Evolutionary conservation across 2,329 filamentous ascomycete species (phyloP), one percentile per base, ranked within the genome.

Genomic region (Pestalotiopsis sp.): DNA sequence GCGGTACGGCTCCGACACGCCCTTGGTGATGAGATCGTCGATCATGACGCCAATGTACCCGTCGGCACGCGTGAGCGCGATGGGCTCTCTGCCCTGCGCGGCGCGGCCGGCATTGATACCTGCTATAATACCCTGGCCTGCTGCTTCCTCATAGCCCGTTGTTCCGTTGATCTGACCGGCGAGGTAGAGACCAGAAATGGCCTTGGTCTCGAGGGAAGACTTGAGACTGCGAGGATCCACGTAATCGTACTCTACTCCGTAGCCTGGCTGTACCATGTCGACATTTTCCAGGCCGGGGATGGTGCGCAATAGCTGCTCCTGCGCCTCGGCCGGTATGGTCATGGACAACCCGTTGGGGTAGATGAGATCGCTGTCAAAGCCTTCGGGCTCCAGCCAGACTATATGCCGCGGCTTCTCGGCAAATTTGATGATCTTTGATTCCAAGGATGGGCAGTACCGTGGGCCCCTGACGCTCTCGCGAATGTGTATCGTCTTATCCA

Each of bases 1-100:
- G 73, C 96, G 90, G 81, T 99, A 99, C 1, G 96, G 96, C 78
- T 99, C 96, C 2, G 93, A 95, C 38, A 99, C 96, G 62, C 96
- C 96, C 81, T 98, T 98, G 25, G 95, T 98, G 77, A 97, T 91
- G 49, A 99, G 89, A 78, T 99, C 96, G 80, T 99, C 96, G 75
- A 99, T 95, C 94, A 99, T 97, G 82, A 99, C 92, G 73, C 96
- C 96, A 76, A 99, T 98, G 80, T 98, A 99, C 13, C 94, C 94
- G 79, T 99, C 95, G 1, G 92, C 91, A 72, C 96, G 88, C 7
- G 91, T 91, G 38, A 99, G 83, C 0, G 88, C 88, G 70, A 97
- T 85, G 0, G 90, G 86, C 1, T 85, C 79, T 69, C 92, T 89
- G 1, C 88, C 87, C 70, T 89, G 87, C 0, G 95, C 89, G 1